Conservation (phyloP, 1,284 basidiomycete species). For the Hemileia vastatrix region DNA sequence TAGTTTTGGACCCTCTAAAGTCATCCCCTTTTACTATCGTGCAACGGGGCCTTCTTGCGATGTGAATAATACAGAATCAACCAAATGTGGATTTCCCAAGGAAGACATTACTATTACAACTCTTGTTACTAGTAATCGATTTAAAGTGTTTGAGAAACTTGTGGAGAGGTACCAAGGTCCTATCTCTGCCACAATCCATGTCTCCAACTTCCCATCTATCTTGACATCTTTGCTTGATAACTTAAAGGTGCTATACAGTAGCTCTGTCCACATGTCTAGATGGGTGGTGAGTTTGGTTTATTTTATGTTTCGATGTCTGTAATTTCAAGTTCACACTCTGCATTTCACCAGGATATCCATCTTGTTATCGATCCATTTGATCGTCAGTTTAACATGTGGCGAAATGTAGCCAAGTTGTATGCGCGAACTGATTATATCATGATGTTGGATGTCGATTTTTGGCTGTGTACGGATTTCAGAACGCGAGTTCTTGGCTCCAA, state of each 20-base stretch:
- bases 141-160: slow-evolving; percentile 59
- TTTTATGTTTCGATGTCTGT: too few relatives aligned
- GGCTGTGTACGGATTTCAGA: slow-evolving; percentile 66
- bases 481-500: slow-evolving; percentile 48
- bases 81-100: too few relatives aligned
- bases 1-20: slow-evolving; percentile 52
- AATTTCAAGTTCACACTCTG: too few relatives aligned
- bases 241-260: slow-evolving; percentile 12
- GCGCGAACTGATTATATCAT: slow-evolving; percentile 69
- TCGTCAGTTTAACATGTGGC: slow-evolving; percentile 73
- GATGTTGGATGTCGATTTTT: slow-evolving; percentile 81
- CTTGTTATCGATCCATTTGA: slow-evolving; percentile 71
- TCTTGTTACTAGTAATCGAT: slow-evolving; percentile 65
- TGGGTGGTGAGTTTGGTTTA: slow-evolving; percentile 20
- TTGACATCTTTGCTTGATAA: slow-evolving; percentile 7
- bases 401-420: slow-evolving; percentile 68
- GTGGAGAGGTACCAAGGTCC: slow-evolving; percentile 66
- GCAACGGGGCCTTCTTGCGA: slow-evolving; percentile 47
- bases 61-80: too few relatives aligned
- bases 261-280: slow-evolving; percentile 16
- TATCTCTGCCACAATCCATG: slow-evolving; percentile 68
- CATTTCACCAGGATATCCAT: slow-evolving; percentile 84
- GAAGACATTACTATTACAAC: slow-evolving; percentile 74
- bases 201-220: slow-evolving; percentile 41
- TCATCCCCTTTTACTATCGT: slow-evolving; percentile 69